Evolutionary conservation across 805 yeast species (phyloP), one percentile per base, ranked within the genome.

Genomic region (Priceomyces melissophilus): DNA sequence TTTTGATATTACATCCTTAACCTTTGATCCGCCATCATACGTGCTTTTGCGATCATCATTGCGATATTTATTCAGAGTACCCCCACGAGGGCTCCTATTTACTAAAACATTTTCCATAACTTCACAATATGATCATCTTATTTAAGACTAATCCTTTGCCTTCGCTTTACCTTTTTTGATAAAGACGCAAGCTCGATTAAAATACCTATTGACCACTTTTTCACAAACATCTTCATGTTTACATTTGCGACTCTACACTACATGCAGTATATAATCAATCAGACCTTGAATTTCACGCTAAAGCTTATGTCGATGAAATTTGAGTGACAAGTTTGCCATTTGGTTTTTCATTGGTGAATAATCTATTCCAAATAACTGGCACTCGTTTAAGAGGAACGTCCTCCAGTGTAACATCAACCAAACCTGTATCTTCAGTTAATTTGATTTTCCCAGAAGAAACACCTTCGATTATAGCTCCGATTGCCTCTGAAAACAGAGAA

Each of bases 271-370:
- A 29, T 13, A 29, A n/a, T 13, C 14, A 4, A 8, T 12, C 9
- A 29, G 15, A 29, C 32, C 13, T 12, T 12, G 32, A n/a, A 9
- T 12, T 30, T 9, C 20, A 11, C 8, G 9, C 4, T 10, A n/a
- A 28, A 16, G 10, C 5, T 17, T 23, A 20, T 5, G 8, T 7
- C 14, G 25, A 23, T 30, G 60, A 55, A 30, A 77, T 54, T 48
- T 71, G 65, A 35, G 82, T 73, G 34, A 78, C 54, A 49, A 74
- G 63, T 51, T 78, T 79, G 42, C 84, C 84, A 17, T 50, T 63
- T 39, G 55, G 52, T 58, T 78, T 78, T 23, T 52, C 49, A 40
- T 72, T 73, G 14, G 51, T 47, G 55, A 77, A 78, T 31, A 79
- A 52, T 17, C 65, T 63, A 34, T 65, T 57, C 80, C 80, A 78